Evolutionary conservation across 1,139 yeast genomes (phyloP).

Genomic region (Hyphopichia pseudoburtonii): DNA sequence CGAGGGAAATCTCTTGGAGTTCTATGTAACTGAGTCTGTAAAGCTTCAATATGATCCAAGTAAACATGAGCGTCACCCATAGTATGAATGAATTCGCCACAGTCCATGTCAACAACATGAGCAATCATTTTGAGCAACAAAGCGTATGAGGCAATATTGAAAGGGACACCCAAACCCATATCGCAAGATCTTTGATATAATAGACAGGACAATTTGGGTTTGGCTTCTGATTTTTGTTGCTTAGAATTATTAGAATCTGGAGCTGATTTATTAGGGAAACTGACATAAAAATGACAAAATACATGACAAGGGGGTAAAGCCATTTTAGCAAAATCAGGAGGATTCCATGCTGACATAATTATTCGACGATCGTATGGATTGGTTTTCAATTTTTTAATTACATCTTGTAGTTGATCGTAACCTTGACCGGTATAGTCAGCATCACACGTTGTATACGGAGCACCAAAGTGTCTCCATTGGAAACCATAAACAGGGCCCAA

Average conservation of each 20-base stretch:
- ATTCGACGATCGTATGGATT: conserved; percentile 95
- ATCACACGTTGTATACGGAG: conserved; percentile 81
- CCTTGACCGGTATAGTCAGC: conserved; percentile 87
- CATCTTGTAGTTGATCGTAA: conserved; percentile 80
- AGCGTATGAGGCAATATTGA: conserved; percentile 96
- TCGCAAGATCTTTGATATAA: conserved; percentile 98
- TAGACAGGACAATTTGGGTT: conserved; percentile 77
- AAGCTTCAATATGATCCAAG: conserved; percentile 87
- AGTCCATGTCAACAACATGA: conserved; percentile 86
- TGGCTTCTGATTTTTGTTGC: conserved; percentile 19
- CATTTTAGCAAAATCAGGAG: conserved; percentile 90
- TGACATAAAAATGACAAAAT: conserved; percentile 91
- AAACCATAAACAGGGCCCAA: conserved; percentile 98
- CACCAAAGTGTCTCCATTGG: conserved; percentile 99
- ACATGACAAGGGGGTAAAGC: conserved; percentile 99
- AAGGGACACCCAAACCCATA: conserved; percentile 98
- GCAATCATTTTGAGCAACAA: conserved; percentile 93
- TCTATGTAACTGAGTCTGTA: conserved; percentile 74
- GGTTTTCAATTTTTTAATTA: conserved; percentile 74
- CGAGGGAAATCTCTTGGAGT: conserved; percentile 80
- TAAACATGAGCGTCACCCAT: conserved; percentile 97
- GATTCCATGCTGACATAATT: conserved; percentile 97
- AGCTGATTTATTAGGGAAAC: conserved; percentile 55
- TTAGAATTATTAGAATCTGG: conserved; percentile 15
- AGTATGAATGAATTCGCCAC: conserved; percentile 93